Evolutionary conservation across 2,329 filamentous ascomycete species (phyloP).

Genomic region (Colletotrichum musae): DNA sequence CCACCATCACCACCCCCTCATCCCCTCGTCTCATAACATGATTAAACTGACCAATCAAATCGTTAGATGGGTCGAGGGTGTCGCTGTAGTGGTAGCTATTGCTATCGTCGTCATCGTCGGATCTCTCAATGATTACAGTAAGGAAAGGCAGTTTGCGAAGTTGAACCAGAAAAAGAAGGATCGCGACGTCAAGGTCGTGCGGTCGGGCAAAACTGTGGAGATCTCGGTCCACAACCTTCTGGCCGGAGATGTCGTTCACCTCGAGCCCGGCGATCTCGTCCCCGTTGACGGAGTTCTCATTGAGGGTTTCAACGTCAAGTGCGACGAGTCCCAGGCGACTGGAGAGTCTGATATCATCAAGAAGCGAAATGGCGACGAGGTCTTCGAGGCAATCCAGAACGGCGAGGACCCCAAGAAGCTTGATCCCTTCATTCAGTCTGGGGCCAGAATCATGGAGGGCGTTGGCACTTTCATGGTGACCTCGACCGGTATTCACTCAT

Average conservation of each 20-base stretch:
- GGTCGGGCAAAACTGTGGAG: constrained; percentile 79
- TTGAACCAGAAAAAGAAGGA: constrained; percentile 86
- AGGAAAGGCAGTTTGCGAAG: constrained; percentile 84
- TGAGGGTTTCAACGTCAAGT: constrained; percentile 80
- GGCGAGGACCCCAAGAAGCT: constrained; percentile 78
- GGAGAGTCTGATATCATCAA: constrained; percentile 83
- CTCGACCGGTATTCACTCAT: constrained; percentile 80
- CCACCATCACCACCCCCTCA: too few species aligned
- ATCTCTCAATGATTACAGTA: constrained; percentile 84
- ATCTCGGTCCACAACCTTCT: constrained; percentile 79
- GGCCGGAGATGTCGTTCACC: constrained; percentile 78
- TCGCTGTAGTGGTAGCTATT: constrained; percentile 86
- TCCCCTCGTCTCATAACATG: too few species aligned
- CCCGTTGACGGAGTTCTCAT: constrained; percentile 83
- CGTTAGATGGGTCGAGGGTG: constrained; percentile 79
- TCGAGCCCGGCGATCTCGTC: constrained; percentile 83
- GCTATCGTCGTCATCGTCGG: constrained; percentile 83
- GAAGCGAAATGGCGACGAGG: constrained; percentile 77
- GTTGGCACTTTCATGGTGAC: constrained; percentile 83
- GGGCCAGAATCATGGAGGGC: constrained; percentile 82
- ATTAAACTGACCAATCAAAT: too few species aligned
- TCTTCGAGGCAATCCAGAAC: constrained; percentile 78
- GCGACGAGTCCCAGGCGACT: constrained; percentile 84
- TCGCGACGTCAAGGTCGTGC: constrained; percentile 78
- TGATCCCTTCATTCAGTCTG: constrained; percentile 90